Base-by-base conservation (phyloP, 805 yeast species). In the Saturnispora galanensis region DNA sequence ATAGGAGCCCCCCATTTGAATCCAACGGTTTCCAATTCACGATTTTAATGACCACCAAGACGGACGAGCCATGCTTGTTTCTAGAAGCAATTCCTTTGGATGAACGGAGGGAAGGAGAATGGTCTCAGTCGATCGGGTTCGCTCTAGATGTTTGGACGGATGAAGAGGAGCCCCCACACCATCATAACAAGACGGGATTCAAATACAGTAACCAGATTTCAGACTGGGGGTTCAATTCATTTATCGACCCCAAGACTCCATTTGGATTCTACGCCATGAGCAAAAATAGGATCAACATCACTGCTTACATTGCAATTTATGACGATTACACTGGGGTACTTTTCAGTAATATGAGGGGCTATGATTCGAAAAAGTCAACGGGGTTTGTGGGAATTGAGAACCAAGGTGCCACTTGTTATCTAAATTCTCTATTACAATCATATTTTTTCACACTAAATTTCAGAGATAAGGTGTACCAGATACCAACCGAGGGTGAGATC, bases 401-500 rank as follows among this genome's bases (percentile, higher is more conserved):
- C 58, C 99, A 93, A 66, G 99, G 98, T 50, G 99, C 99, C 2
- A 93, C 99, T 0, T 93, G 99, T 62, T 93, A 93, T 64, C 74
- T 93, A 58, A 93, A 93, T 61, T 90, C 97, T 0, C 70, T 93
- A 47, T 64, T 93, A 44, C 98, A 93, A 62, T 84, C 96, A 10
- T 84, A 93, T 53, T 93, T 72, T 60, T 86, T 86, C 57, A 93
- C 98, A 0, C 79, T 78, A 50, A 67, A 69, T 29, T 93, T 93
- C 65, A 73, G 97, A 50, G 78, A 79, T 55, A 76, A 88, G 46
- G 97, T 93, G 2, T 90, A 86, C 59, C 80, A 81, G 54, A 89
- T 93, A 45, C 97, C 97, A 1, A 84, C 96, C 0, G 77, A 76
- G 26, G 69, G 68, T 41, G 80, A 76, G 46, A 47, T 56, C 13